Percentiles rank a stretch among this genome's conserved stretches.
These are phyloP conservation scores for Tricholoma saponaceum DNA, from an alignment of 768 basidiomycete genomes.

Conservation along the genomic window DNA sequence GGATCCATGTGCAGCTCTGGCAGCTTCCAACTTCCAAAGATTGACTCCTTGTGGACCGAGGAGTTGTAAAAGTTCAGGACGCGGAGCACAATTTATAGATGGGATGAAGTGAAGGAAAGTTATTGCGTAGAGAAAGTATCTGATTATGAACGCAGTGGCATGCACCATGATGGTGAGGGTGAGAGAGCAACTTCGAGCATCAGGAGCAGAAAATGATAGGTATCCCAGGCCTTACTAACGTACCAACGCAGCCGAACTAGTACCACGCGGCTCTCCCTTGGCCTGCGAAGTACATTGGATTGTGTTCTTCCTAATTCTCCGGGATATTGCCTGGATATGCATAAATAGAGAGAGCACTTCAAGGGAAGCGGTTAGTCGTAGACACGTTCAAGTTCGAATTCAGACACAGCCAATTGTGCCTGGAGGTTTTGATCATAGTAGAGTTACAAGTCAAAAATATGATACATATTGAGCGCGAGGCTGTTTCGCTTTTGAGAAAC, in stretches of 20 bases:
- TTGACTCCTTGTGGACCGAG: slow-evolving; percentile 61
- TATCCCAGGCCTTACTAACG: neutral
- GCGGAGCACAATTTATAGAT: slow-evolving; percentile 4
- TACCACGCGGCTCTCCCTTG: no score
- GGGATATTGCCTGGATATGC: no score
- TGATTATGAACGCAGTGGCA: slow-evolving; percentile 1
- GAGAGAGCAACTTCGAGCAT: neutral
- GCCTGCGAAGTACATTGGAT: no score
- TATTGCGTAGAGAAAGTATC: slow-evolving; percentile 3
- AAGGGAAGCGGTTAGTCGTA: no score
- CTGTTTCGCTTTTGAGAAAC: neutral
- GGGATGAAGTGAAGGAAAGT: slow-evolving; percentile 2
- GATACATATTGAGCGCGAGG: slow-evolving; percentile 1
- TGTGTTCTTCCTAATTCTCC: no score
- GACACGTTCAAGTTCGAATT: no score
- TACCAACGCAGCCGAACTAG: neutral
- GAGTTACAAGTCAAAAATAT: slow-evolving; percentile 1
- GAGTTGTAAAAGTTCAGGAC: slow-evolving; percentile 17
- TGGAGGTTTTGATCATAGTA: no score
- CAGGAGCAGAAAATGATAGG: neutral
- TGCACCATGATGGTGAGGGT: slow-evolving; percentile 7
- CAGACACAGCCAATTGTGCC: no score
- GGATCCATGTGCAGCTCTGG: slow-evolving; percentile 5
- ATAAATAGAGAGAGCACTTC: no score
- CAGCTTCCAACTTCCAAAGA: slow-evolving; percentile 49